Base-by-base conservation (phyloP, 2,329 filamentous ascomycete species). In the Neodidymelliopsis sp. region DNA sequence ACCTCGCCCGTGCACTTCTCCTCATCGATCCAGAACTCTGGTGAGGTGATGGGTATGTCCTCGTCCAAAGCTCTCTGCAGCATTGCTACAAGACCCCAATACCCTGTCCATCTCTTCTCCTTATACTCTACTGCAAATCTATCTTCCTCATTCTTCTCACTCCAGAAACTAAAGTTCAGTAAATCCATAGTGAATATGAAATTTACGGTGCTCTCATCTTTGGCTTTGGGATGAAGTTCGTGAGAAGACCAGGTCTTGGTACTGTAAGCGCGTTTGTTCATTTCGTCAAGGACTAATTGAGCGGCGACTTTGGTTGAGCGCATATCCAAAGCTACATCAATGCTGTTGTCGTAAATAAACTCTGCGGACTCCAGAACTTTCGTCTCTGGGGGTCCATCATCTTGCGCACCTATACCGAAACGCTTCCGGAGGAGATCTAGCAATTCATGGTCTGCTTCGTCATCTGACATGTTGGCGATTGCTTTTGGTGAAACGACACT, bases 131-230 rank as follows among this genome's bases (percentile, higher is more conserved):
- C 82, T 8, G 88, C 83, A 71, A 93, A 99, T 9, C 91, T 81
- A 62, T 93, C 85, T 4, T 85, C 81, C 9, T 89, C 86, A 2
- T 72, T 65, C 50, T 80, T 74, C 41, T 90, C 87, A 11, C 90
- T 95, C 94, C 94, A 99, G 72, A 99, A 99, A 16, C 88, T 95
- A 69, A 97, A 99, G 70, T 99, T 99, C 39, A 99, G 77, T 20
- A 99, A 74, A 70, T 99, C 94, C 91, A 99, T 96, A 15, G 90
- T 91, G 71, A 99, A 97, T 63, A 99, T 93, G 70, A 99, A 97
- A 56, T 90, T 87, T 16, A 96, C 84, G 0, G 91, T 92, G 39
- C 75, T 81, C 65, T 90, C 89, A 67, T 95, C 87, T 66, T 91
- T 91, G 30, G 83, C 65, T 70, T 92, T 89, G 1, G 94, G 94